A percentile compares a stretch with the other conserved stretches of the same genome.
Evolutionary conservation across 192 early-diverging fungal species (phyloP).

Genomic region (Pilaira anomala): DNA sequence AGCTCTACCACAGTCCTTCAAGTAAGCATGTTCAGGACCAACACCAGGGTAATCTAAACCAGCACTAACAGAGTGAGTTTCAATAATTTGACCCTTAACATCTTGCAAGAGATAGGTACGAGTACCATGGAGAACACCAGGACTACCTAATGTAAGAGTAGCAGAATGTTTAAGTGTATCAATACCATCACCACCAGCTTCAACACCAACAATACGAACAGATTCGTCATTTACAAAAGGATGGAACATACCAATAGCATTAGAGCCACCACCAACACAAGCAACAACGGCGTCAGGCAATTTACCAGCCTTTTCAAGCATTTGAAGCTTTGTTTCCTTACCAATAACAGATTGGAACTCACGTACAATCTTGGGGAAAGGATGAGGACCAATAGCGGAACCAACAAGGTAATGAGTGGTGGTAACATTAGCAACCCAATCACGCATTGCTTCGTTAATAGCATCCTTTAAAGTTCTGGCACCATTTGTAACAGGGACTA

Average conservation of each 20-base stretch:
- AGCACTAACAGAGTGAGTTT: constrained; percentile 92
- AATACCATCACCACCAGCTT: constrained; percentile 91
- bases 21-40: constrained; percentile 93
- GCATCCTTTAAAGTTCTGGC: constrained; percentile 94
- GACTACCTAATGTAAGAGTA: constrained; percentile 76
- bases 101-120: constrained; percentile 94
- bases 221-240: constrained; percentile 83
- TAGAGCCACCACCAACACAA: constrained; percentile 97
- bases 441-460: constrained; percentile 97
- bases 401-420: constrained; percentile 97
- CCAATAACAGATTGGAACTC: constrained; percentile 99
- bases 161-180: constrained; percentile 89
- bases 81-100: constrained; percentile 92
- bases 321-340: constrained; percentile 80
- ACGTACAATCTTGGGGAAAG: constrained; percentile 94
- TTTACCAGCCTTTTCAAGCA: constrained; percentile 75
- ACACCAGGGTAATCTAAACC: constrained; percentile 99
- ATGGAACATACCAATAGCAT: constrained; percentile 97
- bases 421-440: constrained; percentile 94
- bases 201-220: constrained; percentile 90
- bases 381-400: constrained; percentile 95
- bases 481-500: constrained; percentile 79
- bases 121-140: constrained; percentile 97
- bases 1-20: constrained; percentile 83
- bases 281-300: constrained; percentile 93